Percentiles rank a stretch among this genome's conserved stretches.
Conservation (phyloP, 352 stramenopile species). For the Nothophytophthora sp. region DNA sequence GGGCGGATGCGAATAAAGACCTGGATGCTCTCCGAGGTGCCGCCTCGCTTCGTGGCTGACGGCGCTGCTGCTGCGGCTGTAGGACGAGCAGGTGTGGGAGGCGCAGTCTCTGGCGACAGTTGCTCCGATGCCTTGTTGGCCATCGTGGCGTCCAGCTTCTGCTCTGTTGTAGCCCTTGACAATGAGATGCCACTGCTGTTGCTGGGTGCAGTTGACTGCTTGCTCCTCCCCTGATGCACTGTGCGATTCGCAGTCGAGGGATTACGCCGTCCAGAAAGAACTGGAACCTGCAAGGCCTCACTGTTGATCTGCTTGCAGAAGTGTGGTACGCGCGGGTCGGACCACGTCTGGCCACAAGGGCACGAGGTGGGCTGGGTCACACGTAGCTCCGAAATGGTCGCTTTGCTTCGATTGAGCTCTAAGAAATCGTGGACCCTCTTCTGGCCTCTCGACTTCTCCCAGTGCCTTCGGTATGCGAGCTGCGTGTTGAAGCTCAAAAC, state of each 20-base stretch:
- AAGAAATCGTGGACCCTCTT: too few species aligned
- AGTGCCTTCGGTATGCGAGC: too few species aligned
- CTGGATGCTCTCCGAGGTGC: conserved; percentile 75
- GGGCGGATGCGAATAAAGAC: conserved; percentile 85
- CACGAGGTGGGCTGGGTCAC: conserved; percentile 19
- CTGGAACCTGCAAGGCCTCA: conserved; percentile 4
- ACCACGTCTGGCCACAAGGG: conserved; percentile 73
- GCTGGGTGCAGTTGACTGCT: neutral
- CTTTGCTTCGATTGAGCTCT: too few species aligned
- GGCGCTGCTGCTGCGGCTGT: neutral
- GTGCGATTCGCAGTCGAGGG: neutral
- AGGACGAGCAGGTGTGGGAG: neutral
- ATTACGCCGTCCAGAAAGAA: conserved; percentile 3
- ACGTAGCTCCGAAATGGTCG: conserved; percentile 17
- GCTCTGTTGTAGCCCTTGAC: neutral
- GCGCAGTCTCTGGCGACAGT: conserved; percentile 4
- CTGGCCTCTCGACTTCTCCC: too few species aligned
- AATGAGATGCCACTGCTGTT: neutral
- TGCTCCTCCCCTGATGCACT: conserved; percentile 2
- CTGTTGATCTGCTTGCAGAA: conserved; percentile 65
- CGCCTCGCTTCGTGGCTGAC: conserved; percentile 13
- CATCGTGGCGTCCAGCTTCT: conserved; percentile 4
- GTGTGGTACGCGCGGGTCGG: conserved; percentile 54
- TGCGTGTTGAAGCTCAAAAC: too few species aligned
- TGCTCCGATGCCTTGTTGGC: conserved; percentile 11